phyloP scores from a whole-genome alignment of 2,329 filamentous ascomycete species.

The Aspergillus sojae region DNA sequence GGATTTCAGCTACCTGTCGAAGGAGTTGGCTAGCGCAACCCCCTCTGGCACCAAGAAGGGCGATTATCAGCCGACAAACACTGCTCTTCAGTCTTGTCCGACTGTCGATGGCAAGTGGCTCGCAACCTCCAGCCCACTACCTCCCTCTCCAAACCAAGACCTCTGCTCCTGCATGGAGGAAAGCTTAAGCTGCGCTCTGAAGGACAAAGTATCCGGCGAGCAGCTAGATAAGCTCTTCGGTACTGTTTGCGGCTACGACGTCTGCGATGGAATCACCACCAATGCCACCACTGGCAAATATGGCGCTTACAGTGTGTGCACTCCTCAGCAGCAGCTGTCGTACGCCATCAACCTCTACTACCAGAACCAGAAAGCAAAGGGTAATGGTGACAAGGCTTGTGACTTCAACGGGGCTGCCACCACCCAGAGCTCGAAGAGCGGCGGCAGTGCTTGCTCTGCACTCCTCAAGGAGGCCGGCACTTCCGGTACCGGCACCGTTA shows the following conservation, averaged over 20 bases:
- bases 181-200: constrained; percentile 69
- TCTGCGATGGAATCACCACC: constrained; percentile 44
- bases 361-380: constrained; percentile 35
- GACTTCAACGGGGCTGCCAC: constrained; percentile 46
- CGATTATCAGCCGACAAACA: constrained; percentile 73
- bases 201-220: constrained; percentile 56
- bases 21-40: constrained; percentile 66
- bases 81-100: constrained; percentile 70
- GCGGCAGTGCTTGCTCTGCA: constrained; percentile 37
- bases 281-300: constrained; percentile 45
- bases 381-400: constrained; percentile 41
- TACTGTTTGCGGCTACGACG: constrained; percentile 43
- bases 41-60: constrained; percentile 66
- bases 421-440: constrained; percentile 33
- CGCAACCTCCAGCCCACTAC: constrained; percentile 66
- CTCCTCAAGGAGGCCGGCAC: constrained; percentile 43
- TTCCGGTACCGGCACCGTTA: constrained; percentile 41
- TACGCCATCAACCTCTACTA: constrained; percentile 49
- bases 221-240: constrained; percentile 71
- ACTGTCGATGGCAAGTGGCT: constrained; percentile 65
- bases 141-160: constrained; percentile 74
- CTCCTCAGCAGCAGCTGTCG: constrained; percentile 43
- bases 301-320: constrained; percentile 50
- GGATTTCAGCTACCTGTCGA: constrained; percentile 73
- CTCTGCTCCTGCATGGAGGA: constrained; percentile 85